Conservation (phyloP, 2,329 filamentous ascomycete genomes). For the Neopestalotiopsis rosae region DNA sequence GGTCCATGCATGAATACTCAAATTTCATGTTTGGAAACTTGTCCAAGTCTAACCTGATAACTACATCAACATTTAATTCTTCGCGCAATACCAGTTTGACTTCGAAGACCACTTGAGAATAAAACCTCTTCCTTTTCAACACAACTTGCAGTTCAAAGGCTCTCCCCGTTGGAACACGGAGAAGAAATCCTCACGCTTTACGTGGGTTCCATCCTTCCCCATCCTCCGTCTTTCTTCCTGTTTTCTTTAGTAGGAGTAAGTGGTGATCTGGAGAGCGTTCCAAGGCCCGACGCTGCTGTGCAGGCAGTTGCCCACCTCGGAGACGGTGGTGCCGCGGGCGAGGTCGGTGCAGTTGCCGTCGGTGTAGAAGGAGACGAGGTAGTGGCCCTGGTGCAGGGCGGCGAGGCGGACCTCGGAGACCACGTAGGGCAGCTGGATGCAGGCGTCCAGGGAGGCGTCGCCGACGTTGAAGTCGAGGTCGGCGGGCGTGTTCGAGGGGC, state of each 20-base stretch:
- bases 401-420: not conserved
- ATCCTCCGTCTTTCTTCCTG: not conserved
- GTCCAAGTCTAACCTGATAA: too few relatives aligned
- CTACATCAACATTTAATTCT: too few relatives aligned
- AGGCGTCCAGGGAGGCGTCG: not conserved
- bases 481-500: not conserved
- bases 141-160: too few relatives aligned
- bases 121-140: not conserved
- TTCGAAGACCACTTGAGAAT: not conserved
- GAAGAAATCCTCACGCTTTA: too few relatives aligned
- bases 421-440: not conserved
- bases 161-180: too few relatives aligned
- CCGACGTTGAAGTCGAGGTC: not conserved
- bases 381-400: not conserved
- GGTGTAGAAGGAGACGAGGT: conserved; percentile 11
- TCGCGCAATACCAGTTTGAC: too few relatives aligned
- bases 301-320: not conserved
- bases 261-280: not conserved
- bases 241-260: not conserved
- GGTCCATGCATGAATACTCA: too few relatives aligned
- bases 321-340: conserved; percentile 8
- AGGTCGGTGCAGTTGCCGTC: not conserved
- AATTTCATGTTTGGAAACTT: too few relatives aligned
- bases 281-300: not conserved
- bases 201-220: not conserved